Base-by-base conservation (phyloP, 192 early-diverging fungal genomes). In the Funneliformis mosseae region DNA sequence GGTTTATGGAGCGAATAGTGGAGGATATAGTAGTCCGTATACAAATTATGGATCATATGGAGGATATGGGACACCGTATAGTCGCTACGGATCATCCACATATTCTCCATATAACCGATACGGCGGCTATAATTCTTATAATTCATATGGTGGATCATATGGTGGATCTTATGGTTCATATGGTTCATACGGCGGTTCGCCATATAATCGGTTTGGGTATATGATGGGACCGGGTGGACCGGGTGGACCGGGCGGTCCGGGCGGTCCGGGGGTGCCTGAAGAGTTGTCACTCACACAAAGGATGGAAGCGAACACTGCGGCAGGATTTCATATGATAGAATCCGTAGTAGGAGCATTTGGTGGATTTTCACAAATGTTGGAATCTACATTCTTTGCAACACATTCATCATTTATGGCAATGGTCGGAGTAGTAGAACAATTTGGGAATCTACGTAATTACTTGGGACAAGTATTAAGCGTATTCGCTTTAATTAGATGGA, bases 351-450 rank as follows among this genome's bases (percentile, higher is more conserved):
- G 95, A 50, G 95, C 96, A 0, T 99, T 99, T 91, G 96, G 94
- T 45, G 97, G 97, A 16, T 98, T 99, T 88, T 92, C 96, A 10
- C 95, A 96, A 70, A 98, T 99, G 98, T 92, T 99, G 43, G 98
- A 98, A 76, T 96, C 95, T 1, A 99, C 98, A 8, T 98, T 96
- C 83, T 94, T 96, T 88, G 96, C 98, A 23, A 99, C 98, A 0
- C 94, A 97, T 83, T 95, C 94, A 11, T 93, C 89, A 10, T 95
- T 95, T 74, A 94, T 97, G 95, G 95, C 96, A 18, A 97, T 99
- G 91, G 92, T 98, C 21, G 98, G 96, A 45, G 96, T 99, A n/a
- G 96, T 95, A 60, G 98, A 99, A 78, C 98, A 99, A 84, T 94
- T 99, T 79, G 95, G 96, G n/a, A 89, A 95, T 84, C 83, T 99